Percentiles rank a stretch among this genome's conserved stretches.
These are phyloP conservation scores for Simmondsia chinensis DNA, from an alignment of 148 eudicot genomes.

Conservation along the genomic window DNA sequence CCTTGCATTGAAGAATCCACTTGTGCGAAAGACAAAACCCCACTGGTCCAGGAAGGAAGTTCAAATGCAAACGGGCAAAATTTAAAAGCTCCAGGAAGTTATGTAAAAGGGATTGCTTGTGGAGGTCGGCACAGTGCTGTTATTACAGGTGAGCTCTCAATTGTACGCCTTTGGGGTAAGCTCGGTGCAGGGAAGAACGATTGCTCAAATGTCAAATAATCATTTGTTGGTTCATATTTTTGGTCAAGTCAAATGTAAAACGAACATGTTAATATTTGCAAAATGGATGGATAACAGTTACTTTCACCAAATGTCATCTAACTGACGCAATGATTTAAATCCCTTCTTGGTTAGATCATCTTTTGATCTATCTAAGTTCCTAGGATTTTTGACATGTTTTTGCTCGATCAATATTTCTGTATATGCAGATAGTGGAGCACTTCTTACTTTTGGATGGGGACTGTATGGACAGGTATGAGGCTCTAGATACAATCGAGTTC, in stretches of 20 bases:
- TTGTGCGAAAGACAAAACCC: not conserved
- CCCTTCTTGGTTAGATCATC: not conserved
- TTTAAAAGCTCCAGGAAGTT: slow-evolving; percentile 1
- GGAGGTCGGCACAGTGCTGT: slow-evolving; percentile 9
- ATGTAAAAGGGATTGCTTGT: slow-evolving; percentile 3
- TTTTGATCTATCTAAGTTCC: not conserved
- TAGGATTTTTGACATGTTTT: not conserved
- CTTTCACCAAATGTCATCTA: no score
- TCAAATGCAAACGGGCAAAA: no score
- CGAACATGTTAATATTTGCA: no score
- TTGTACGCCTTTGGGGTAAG: no score
- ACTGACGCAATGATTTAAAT: not conserved
- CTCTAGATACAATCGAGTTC: not conserved
- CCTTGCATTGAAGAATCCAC: slow-evolving; percentile 3
- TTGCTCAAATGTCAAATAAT: no score
- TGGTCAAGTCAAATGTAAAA: no score
- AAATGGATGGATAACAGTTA: no score
- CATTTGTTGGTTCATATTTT: no score
- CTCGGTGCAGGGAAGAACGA: no score
- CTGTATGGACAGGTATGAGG: slow-evolving; percentile 9
- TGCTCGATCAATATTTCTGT: not conserved
- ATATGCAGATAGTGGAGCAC: slow-evolving; percentile 4
- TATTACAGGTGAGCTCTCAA: not conserved
- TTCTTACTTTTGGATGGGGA: slow-evolving; percentile 9
- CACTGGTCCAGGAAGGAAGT: not conserved